These are phyloP conservation scores for Cercospora sp. DNA, from an alignment of 2,329 filamentous ascomycete genomes.

Conservation along the genomic window DNA sequence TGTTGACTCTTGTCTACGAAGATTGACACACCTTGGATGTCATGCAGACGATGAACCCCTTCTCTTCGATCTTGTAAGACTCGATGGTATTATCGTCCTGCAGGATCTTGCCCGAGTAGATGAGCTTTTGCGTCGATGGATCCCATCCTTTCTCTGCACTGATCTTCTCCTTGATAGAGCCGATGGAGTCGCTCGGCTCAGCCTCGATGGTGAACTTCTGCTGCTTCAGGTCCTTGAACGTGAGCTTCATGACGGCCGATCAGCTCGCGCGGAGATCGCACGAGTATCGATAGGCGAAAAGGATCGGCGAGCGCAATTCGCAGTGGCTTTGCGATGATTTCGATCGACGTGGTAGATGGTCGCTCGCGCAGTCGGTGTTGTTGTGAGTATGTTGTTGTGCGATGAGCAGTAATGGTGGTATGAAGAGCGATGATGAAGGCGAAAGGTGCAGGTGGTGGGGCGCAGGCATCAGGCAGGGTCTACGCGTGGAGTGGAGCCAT, in stretches of 20 bases:
- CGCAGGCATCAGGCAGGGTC: conserved; percentile 2
- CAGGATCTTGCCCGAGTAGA: conserved; percentile 98
- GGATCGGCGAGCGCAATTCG: neutral
- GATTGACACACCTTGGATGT: conserved; percentile 74
- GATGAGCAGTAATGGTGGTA: conserved; percentile 9
- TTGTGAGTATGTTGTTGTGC: neutral
- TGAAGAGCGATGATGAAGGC: conserved; percentile 8
- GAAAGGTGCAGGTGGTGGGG: conserved; percentile 9
- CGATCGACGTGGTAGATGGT: neutral
- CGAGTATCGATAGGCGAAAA: neutral
- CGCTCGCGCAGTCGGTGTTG: neutral
- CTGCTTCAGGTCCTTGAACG: conserved; percentile 92
- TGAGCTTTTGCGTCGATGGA: conserved; percentile 85
- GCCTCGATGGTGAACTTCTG: conserved; percentile 97
- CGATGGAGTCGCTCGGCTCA: conserved; percentile 87
- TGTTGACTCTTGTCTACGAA: neutral
- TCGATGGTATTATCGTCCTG: conserved; percentile 97
- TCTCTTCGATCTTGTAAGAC: conserved; percentile 98
- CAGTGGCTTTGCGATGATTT: neutral
- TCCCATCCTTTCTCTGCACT: conserved; percentile 93
- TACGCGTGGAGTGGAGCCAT: neutral
- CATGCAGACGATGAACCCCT: conserved; percentile 99
- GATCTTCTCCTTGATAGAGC: conserved; percentile 89
- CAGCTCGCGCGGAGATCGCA: conserved; percentile 12
- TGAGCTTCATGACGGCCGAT: conserved; percentile 61